A percentile compares a stretch with the other conserved stretches of the same genome.
Conservation (phyloP, 257 asterid genomes). For the Capsicum baccatum region DNA sequence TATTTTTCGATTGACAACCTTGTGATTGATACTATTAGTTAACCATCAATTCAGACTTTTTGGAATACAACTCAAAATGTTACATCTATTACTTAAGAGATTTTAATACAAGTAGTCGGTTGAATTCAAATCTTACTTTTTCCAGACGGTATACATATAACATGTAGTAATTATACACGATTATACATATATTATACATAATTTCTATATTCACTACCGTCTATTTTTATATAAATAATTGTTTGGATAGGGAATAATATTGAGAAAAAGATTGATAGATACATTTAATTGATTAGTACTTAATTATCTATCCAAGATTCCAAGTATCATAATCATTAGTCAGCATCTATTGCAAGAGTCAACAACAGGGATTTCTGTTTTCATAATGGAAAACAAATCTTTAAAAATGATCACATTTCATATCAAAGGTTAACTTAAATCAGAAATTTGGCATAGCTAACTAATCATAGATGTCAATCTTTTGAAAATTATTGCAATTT, state of each 20-base stretch:
- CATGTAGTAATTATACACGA: too few species aligned
- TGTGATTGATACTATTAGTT: neutral
- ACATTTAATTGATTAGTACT: neutral
- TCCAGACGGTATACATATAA: neutral
- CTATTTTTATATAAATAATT: too few species aligned
- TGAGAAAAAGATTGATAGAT: neutral
- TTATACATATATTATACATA: too few species aligned
- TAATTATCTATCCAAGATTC: neutral
- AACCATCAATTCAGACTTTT: neutral
- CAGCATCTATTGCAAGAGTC: neutral
- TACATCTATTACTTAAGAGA: neutral
- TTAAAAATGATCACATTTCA: constrained; percentile 15
- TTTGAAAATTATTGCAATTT: constrained; percentile 24
- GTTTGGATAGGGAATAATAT: neutral
- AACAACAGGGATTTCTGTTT: constrained; percentile 13
- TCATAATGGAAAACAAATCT: constrained; percentile 25
- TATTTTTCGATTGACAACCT: neutral
- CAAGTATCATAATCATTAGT: constrained; percentile 18
- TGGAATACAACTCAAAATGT: neutral
- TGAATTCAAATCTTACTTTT: neutral
- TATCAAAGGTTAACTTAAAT: neutral
- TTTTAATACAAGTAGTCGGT: neutral
- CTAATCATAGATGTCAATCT: neutral
- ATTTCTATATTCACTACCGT: too few species aligned
- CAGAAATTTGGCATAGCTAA: neutral